Conservation (phyloP, 2,329 filamentous ascomycete genomes). For the Calonectria henricotiae region DNA sequence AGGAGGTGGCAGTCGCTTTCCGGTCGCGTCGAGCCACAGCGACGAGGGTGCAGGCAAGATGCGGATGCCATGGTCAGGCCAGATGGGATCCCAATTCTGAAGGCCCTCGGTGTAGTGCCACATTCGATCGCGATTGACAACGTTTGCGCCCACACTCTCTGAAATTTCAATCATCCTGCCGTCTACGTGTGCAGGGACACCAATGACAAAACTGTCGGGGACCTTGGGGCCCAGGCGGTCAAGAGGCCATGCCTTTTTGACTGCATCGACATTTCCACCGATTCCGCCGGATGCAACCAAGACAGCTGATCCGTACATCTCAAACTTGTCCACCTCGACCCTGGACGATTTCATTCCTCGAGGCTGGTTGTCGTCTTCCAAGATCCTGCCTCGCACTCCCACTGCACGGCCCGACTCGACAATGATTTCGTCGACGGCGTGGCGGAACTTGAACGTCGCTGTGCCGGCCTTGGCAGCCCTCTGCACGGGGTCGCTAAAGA, state of each 20-base stretch:
- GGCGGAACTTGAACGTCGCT: slow-evolving; percentile 71
- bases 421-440: slow-evolving; percentile 72
- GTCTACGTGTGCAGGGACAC: slow-evolving; percentile 77
- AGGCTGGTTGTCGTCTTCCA: slow-evolving; percentile 66
- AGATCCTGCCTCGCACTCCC: slow-evolving; percentile 70
- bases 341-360: slow-evolving; percentile 70
- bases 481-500: slow-evolving; percentile 72
- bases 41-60: slow-evolving; percentile 74
- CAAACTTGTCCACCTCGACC: slow-evolving; percentile 67
- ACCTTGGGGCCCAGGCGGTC: slow-evolving; percentile 72
- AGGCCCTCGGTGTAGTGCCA: slow-evolving; percentile 79
- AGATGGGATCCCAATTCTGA: slow-evolving; percentile 75
- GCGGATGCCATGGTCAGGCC: slow-evolving; percentile 74
- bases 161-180: slow-evolving; percentile 75
- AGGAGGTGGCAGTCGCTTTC: slow-evolving; percentile 71
- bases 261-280: slow-evolving; percentile 74
- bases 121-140: slow-evolving; percentile 76
- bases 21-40: slow-evolving; percentile 75
- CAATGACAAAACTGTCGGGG: slow-evolving; percentile 72
- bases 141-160: slow-evolving; percentile 67
- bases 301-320: slow-evolving; percentile 69
- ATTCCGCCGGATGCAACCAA: slow-evolving; percentile 74
- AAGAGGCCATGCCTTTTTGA: slow-evolving; percentile 72
- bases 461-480: slow-evolving; percentile 69
- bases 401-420: slow-evolving; percentile 68